phyloP scores from a whole-genome alignment of 768 basidiomycete species.

The Xanthoconium stramineum region DNA sequence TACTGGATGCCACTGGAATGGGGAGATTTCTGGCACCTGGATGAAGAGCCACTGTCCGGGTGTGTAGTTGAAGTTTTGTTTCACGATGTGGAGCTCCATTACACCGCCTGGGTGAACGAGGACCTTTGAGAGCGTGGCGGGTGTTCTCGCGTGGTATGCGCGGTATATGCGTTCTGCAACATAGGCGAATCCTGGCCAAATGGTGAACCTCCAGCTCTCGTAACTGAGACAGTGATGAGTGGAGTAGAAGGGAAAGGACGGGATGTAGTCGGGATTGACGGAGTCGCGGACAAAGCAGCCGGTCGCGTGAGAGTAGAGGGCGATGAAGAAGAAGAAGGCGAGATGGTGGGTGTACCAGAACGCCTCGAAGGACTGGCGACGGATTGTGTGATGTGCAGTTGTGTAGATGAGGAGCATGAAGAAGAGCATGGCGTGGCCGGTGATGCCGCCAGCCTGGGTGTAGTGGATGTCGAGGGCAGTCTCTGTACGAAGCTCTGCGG shows the following conservation, averaged over 20 bases:
- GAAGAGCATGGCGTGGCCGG: constrained; percentile 93
- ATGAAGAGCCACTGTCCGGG: constrained; percentile 92
- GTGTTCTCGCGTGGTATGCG: constrained; percentile 73
- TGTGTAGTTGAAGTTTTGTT: constrained; percentile 89
- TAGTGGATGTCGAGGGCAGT: constrained; percentile 84
- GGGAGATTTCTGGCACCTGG: constrained; percentile 82
- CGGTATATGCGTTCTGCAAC: constrained; percentile 84
- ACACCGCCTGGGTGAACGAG: constrained; percentile 88
- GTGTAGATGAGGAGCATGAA: constrained; percentile 93
- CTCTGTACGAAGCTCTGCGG: constrained; percentile 73
- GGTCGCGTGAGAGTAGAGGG: constrained; percentile 84
- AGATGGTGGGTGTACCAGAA: constrained; percentile 98
- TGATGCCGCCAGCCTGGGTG: constrained; percentile 84
- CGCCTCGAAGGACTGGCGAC: constrained; percentile 86
- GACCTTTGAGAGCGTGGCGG: constrained; percentile 80
- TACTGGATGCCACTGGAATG: constrained; percentile 93
- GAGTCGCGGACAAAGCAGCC: constrained; percentile 94
- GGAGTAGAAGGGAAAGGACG: constrained; percentile 82
- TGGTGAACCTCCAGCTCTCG: constrained; percentile 84
- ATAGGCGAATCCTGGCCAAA: constrained; percentile 91
- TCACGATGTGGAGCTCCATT: constrained; percentile 91
- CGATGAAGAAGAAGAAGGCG: constrained; percentile 92
- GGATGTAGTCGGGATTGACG: constrained; percentile 64
- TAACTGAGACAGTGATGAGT: constrained; percentile 90
- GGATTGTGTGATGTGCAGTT: constrained; percentile 86